Base-by-base conservation (phyloP, 345 rosid genomes). In the Ceriops zippeliana region DNA sequence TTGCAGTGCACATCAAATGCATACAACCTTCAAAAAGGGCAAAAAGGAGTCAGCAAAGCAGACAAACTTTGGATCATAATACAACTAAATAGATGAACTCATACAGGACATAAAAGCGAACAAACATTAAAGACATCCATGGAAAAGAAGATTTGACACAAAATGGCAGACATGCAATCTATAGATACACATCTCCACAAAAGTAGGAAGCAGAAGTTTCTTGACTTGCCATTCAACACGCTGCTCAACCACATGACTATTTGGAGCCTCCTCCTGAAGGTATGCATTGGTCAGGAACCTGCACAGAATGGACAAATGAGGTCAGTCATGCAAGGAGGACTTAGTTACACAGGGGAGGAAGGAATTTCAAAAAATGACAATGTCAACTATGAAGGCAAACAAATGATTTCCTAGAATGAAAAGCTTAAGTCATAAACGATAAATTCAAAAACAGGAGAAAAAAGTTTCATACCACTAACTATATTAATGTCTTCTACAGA, bases 1-100 rank as follows among this genome's bases (percentile, higher is more conserved):
- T 96, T 92, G 98, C 99, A 96, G 88, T 96, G 96, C 82, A 96
- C 98, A 68, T 96, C 99, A 81, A 96, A 92, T 65, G 98, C 90
- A 67, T 96, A 96, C 63, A 96, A 74, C 99, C 99, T 92, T 79
- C 63, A 84, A 65, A 52, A 69, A 58, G 15, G 20, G 62, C 58
- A 34, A 63, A 26, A 35, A 54, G 27, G 58, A 3, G 15, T 54
- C 16, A 54, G 2, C 22, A 8, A n/a, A 54, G 27, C 27, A n/a
- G 16, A 54, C 59, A 54, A 54, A 54, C 59, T 54, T 54, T 54
- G 16, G 17, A 54, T 27, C 28, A 5, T 54, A 54, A 21, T 54
- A 27, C 22, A 15, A 22, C 11, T 0, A 27, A 3, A 54, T 3
- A 10, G 22, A 3, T 54, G 30, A 22, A 54, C 30, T 24, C 28